phyloP scores from a whole-genome alignment of 768 basidiomycete genomes.

The Boletus vinaceobasis region DNA sequence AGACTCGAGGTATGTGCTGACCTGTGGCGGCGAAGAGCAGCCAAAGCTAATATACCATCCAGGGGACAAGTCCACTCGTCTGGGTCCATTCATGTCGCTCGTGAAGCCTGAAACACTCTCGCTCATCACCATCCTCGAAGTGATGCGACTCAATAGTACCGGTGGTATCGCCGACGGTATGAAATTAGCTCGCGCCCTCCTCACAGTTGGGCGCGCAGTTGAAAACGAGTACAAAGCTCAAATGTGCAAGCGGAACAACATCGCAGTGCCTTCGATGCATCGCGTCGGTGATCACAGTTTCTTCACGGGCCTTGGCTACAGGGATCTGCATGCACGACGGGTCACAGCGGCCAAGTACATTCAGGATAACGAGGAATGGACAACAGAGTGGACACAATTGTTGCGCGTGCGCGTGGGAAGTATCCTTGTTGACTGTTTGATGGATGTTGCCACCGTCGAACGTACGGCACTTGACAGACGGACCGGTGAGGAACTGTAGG shows the following conservation, averaged over 20 bases:
- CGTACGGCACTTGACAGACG: slow-evolving; percentile 54
- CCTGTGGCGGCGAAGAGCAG: not conserved
- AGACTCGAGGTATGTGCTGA: slow-evolving; percentile 17
- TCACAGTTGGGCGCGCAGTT: slow-evolving; percentile 77
- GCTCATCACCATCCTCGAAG: slow-evolving; percentile 83
- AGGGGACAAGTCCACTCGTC: slow-evolving; percentile 20
- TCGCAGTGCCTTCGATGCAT: slow-evolving; percentile 41
- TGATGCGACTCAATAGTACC: slow-evolving; percentile 75
- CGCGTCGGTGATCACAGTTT: slow-evolving; percentile 37
- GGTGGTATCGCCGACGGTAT: slow-evolving; percentile 82
- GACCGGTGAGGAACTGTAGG: slow-evolving; percentile 62
- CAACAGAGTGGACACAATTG: slow-evolving; percentile 77
- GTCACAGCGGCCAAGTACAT: slow-evolving; percentile 62
- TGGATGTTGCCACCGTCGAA: slow-evolving; percentile 78
- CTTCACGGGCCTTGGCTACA: slow-evolving; percentile 61
- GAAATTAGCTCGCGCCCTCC: slow-evolving; percentile 82
- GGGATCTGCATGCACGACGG: slow-evolving; percentile 58
- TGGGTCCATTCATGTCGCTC: slow-evolving; percentile 73
- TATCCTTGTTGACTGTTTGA: slow-evolving; percentile 76
- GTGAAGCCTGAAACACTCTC: slow-evolving; percentile 78
- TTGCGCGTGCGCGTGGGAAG: slow-evolving; percentile 77
- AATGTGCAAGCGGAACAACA: slow-evolving; percentile 64
- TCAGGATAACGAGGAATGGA: slow-evolving; percentile 67
- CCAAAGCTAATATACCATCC: not conserved
- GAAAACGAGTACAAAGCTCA: slow-evolving; percentile 90